Base-by-base conservation (phyloP, 345 rosid genomes). In the Arabidopsis arenosa region DNA sequence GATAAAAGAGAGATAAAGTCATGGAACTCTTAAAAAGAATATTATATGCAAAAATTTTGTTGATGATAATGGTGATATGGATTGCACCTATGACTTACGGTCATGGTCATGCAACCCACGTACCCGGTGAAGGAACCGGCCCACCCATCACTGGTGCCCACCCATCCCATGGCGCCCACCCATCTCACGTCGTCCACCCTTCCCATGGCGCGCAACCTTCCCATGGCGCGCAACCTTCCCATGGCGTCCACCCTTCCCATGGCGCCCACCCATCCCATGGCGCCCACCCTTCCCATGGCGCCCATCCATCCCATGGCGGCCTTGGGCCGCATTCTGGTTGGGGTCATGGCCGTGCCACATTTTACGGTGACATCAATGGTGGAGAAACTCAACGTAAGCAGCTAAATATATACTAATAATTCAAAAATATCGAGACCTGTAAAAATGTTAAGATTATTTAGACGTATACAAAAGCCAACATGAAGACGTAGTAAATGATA, bases 351-450 rank as follows among this genome's bases (percentile, higher is more conserved):
- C 78, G 78, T 75, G 78, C 78, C 2, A 75, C 78, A 66, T 74
- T 74, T 57, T 74, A 74, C 39, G 78, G 78, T 56, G 78, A 74
- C 52, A 65, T 47, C 5, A 66, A 75, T 45, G 73, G 78, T 44
- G 78, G 41, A 45, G 17, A 39, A 47, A 75, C 78, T 66, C 72
- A 66, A 7, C 72, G 60, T 75, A 65, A 66, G 70, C 32, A 28
- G 52, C 59, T 62, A 15, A 32, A 55, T 14, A n/a, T 33, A 14
- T 61, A 23, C 9, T 33, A 33, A 48, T 51, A 48, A n/a, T 40
- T 49, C 13, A 3, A 52, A 7, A 44, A 33, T 3, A 0, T 47
- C 6, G 4, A 17, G 28, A 43, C 41, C 0, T 17, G 5, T 51
- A 51, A 21, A 21, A 7, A 51, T 15, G 0, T 47, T 15, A 9